Conservation (phyloP, 768 basidiomycete species). For the Amyloporia xantha region DNA sequence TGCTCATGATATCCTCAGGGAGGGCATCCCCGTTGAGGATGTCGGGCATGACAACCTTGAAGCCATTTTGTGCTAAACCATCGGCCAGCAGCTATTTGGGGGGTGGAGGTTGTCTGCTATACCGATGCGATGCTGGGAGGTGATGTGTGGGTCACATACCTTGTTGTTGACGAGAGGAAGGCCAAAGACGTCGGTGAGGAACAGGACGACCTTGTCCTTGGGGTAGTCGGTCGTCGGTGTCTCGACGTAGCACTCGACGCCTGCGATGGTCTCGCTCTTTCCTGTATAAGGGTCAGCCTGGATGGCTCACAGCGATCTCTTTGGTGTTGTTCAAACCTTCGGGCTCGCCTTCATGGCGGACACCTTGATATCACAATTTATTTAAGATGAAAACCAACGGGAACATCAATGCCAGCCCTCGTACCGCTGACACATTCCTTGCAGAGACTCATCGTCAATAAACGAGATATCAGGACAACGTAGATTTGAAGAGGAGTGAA, state of each 20-base stretch:
- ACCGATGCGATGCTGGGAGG: neutral
- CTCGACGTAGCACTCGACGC: constrained; percentile 34
- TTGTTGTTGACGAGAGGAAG: constrained; percentile 24
- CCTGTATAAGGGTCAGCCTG: too few relatives aligned
- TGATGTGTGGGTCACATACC: constrained; percentile 5
- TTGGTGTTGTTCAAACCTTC: too few relatives aligned
- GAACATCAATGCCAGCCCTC: constrained; percentile 1
- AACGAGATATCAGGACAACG: too few relatives aligned
- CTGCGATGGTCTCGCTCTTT: constrained; percentile 30
- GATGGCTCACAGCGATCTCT: too few relatives aligned
- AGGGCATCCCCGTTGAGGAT: constrained; percentile 31
- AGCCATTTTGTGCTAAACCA: constrained; percentile 36
- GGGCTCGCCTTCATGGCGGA: constrained; percentile 16
- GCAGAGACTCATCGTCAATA: constrained; percentile 43
- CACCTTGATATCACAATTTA: constrained; percentile 16
- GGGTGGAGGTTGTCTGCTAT: neutral
- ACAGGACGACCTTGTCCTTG: constrained; percentile 31
- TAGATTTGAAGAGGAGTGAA: too few relatives aligned
- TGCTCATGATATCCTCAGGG: constrained; percentile 17
- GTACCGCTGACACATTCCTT: constrained; percentile 49
- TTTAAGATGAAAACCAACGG: neutral
- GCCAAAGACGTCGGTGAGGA: constrained; percentile 32
- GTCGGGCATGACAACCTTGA: constrained; percentile 31
- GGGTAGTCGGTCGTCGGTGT: constrained; percentile 30
- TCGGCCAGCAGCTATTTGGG: constrained; percentile 34